Evolutionary conservation across 495 filamentous ascomycete genomes (phyloP).

Genomic region (Neurospora sp.): DNA sequence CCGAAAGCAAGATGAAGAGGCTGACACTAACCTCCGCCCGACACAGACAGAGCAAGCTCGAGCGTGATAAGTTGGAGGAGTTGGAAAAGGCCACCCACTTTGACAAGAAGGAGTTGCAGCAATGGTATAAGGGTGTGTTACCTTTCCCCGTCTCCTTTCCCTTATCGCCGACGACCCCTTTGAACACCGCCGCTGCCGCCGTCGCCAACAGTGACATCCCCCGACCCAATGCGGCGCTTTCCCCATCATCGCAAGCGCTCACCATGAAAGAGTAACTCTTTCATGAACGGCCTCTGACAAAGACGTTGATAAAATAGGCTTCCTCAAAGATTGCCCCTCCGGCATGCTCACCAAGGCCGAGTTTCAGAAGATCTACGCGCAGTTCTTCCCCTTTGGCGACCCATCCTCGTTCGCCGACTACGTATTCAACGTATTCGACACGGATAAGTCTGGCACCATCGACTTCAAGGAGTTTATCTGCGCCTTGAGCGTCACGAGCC

Average conservation of each 20-base stretch:
- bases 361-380: conserved; percentile 98
- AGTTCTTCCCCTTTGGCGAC: conserved; percentile 98
- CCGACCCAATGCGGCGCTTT: too few relatives aligned
- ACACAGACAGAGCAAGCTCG: conserved; percentile 82
- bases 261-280: neutral
- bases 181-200: neutral
- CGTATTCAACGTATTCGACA: conserved; percentile 98
- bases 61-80: conserved; percentile 85
- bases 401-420: conserved; percentile 96
- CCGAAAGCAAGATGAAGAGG: neutral
- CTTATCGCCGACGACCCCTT: neutral
- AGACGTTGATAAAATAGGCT: conserved; percentile 46
- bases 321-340: conserved; percentile 94
- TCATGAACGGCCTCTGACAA: neutral
- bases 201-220: neutral
- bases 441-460: conserved; percentile 92
- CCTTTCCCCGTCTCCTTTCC: neutral
- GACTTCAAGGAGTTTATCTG: conserved; percentile 99
- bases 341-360: conserved; percentile 95
- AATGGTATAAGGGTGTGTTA: conserved; percentile 94
- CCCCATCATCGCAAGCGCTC: neutral
- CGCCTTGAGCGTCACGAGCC: conserved; percentile 89
- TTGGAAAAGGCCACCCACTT: conserved; percentile 95
- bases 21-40: conserved; percentile 2
- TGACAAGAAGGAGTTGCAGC: conserved; percentile 98